Conservation (phyloP, 129 eudicot genomes). For the Centrapalus pauciflorus region DNA sequence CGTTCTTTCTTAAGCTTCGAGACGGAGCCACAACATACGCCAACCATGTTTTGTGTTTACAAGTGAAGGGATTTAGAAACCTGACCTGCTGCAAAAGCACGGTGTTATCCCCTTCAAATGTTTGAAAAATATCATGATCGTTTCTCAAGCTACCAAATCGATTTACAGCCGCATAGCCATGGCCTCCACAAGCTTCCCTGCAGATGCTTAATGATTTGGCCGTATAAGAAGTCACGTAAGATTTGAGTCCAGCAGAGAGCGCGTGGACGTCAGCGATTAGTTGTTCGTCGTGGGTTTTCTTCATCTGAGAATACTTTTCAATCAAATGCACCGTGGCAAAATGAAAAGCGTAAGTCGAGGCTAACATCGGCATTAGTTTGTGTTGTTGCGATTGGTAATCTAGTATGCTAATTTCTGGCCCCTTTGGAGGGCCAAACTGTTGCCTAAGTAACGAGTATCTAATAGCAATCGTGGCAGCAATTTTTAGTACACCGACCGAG, state of each 20-base stretch:
- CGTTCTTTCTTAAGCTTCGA: background rate
- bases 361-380: constrained; percentile 93
- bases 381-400: constrained; percentile 97
- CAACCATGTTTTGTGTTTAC: background rate
- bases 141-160: constrained; percentile 90
- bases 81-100: constrained; percentile 95
- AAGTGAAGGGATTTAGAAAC: background rate
- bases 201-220: constrained; percentile 72
- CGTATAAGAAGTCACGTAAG: constrained; percentile 82
- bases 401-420: constrained; percentile 76
- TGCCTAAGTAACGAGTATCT: constrained; percentile 82
- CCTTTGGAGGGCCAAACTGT: constrained; percentile 90
- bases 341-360: constrained; percentile 88
- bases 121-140: constrained; percentile 94
- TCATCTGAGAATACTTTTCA: constrained; percentile 83
- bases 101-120: constrained; percentile 97
- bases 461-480: constrained; percentile 75
- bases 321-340: constrained; percentile 74
- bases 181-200: constrained; percentile 98
- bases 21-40: background rate
- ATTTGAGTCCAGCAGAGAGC: constrained; percentile 89
- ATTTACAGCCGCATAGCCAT: constrained; percentile 95
- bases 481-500: constrained; percentile 81
- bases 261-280: constrained; percentile 83
- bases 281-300: constrained; percentile 80